phyloP scores from a whole-genome alignment of 2,329 filamentous ascomycete genomes.

The Aspergillus hiratsukae region DNA sequence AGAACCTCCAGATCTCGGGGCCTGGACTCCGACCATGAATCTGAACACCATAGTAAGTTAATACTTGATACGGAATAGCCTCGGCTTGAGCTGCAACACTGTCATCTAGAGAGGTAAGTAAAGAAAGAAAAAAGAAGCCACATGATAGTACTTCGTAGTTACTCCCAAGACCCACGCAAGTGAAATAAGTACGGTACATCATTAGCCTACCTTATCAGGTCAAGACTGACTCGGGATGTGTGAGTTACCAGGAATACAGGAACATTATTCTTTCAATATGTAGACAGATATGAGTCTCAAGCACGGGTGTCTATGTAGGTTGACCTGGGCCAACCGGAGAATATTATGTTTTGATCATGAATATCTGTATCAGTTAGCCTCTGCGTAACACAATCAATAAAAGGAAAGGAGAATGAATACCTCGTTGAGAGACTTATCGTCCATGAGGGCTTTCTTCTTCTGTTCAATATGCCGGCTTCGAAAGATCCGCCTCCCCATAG shows the following conservation, averaged over 20 bases:
- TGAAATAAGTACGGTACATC: neutral
- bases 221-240: neutral
- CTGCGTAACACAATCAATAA: neutral
- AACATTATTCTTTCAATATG: neutral
- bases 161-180: neutral
- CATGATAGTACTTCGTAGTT: neutral
- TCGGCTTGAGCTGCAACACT: neutral
- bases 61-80: neutral
- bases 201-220: neutral
- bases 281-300: neutral
- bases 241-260: neutral
- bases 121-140: neutral
- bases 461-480: slow-evolving; percentile 80
- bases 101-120: neutral
- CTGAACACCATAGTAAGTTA: neutral
- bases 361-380: slow-evolving; percentile 28
- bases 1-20: neutral
- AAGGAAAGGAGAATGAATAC: slow-evolving; percentile 44
- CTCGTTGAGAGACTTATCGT: slow-evolving; percentile 80
- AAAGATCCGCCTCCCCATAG: slow-evolving; percentile 64
- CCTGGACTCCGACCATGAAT: neutral
- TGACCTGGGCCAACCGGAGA: neutral
- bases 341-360: slow-evolving; percentile 30
- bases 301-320: neutral
- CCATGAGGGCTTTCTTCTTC: slow-evolving; percentile 77